Percentiles rank a stretch among this genome's conserved stretches.
phyloP scores from a whole-genome alignment of 441 rosid genomes.

The Brassica balearica region DNA sequence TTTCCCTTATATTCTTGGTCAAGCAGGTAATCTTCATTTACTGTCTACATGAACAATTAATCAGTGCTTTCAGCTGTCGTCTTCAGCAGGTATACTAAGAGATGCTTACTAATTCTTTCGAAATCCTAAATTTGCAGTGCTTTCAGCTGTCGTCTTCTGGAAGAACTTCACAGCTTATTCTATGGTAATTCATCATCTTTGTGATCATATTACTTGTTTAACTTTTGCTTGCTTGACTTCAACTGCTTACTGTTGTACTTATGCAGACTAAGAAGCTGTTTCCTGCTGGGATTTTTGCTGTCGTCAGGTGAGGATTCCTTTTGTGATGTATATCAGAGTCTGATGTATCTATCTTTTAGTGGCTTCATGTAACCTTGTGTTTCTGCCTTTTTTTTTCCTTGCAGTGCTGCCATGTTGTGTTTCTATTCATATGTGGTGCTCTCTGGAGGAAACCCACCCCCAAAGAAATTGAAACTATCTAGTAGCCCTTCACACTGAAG shows the following conservation, averaged over 20 bases:
- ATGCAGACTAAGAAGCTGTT: conserved; percentile 81
- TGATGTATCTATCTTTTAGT: conserved; percentile 13
- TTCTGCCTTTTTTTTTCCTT: background rate
- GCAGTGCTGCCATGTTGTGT: conserved; percentile 84
- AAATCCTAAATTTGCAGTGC: conserved; percentile 54
- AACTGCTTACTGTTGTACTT: conserved; percentile 35
- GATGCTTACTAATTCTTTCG: conserved; percentile 5
- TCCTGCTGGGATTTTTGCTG: conserved; percentile 68
- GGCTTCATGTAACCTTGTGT: conserved; percentile 20
- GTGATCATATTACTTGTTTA: conserved; percentile 2
- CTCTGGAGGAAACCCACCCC: conserved; percentile 97
- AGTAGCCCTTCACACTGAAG: conserved; percentile 46
- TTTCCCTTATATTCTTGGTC: conserved; percentile 86
- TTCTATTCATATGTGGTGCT: conserved; percentile 76
- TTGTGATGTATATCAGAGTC: background rate
- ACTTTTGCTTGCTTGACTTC: conserved; percentile 24
- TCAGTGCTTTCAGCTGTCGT: too few relatives aligned
- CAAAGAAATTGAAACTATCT: conserved; percentile 74
- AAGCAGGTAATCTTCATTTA: conserved; percentile 68
- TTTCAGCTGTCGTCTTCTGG: conserved; percentile 80
- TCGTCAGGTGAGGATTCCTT: conserved; percentile 56
- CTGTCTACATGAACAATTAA: background rate
- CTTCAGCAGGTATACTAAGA: background rate
- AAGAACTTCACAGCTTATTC: conserved; percentile 67
- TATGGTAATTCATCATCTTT: conserved; percentile 51